Conservation (phyloP, 2,329 filamentous ascomycete species). For the Paecilomyces niveus region DNA sequence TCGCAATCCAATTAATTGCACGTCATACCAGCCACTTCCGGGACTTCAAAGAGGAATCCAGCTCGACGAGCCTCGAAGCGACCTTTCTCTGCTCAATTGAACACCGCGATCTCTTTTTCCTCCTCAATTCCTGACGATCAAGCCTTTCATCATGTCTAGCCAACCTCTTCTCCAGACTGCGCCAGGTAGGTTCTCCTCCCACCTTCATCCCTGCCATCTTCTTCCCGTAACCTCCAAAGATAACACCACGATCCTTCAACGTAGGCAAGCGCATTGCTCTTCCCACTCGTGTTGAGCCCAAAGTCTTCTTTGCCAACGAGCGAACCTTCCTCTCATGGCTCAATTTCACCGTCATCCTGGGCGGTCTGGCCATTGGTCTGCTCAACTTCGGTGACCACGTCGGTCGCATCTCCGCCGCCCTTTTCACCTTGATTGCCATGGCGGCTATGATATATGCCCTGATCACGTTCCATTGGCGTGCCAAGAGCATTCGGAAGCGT, state of each 20-base stretch:
- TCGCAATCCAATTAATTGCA: neutral
- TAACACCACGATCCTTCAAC: constrained; percentile 6
- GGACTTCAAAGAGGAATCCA: neutral
- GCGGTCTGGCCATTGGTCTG: constrained; percentile 90
- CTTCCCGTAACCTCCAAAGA: neutral
- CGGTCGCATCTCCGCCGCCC: constrained; percentile 84
- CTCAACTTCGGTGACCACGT: constrained; percentile 96
- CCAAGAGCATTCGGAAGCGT: constrained; percentile 80
- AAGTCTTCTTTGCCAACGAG: constrained; percentile 99
- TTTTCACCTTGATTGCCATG: constrained; percentile 94
- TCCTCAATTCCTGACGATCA: neutral
- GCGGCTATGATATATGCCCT: constrained; percentile 92
- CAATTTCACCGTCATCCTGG: constrained; percentile 98
- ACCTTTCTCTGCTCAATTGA: neutral
- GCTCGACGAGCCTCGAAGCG: neutral
- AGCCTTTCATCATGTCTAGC: constrained; percentile 65
- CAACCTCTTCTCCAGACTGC: constrained; percentile 93
- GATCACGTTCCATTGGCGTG: constrained; percentile 94
- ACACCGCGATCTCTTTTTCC: neutral
- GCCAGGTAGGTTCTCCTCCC: constrained; percentile 57
- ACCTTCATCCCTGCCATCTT: constrained; percentile 3
- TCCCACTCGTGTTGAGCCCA: constrained; percentile 94
- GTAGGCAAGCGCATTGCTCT: constrained; percentile 96
- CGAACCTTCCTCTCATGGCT: constrained; percentile 99
- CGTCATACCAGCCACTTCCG: neutral